phyloP scores from a whole-genome alignment of 1,284 basidiomycete species.

The Cryptococcus maquisensis region DNA sequence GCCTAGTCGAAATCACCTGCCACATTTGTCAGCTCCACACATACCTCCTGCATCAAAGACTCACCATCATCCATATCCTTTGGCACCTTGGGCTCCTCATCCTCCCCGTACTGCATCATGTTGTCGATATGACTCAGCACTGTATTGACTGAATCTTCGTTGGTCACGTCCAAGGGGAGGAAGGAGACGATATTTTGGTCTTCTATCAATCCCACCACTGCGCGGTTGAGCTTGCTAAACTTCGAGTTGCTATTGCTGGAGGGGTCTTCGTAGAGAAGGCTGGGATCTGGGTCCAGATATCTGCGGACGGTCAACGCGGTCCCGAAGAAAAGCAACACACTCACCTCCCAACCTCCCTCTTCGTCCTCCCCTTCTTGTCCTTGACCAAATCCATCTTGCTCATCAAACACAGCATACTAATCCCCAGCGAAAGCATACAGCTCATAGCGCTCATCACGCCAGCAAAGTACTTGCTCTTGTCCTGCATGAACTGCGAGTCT shows the following conservation, averaged over 20 bases:
- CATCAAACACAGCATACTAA: conserved; percentile 96
- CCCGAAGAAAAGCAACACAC: conserved; percentile 14
- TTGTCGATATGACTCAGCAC: conserved; percentile 95
- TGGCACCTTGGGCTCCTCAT: conserved; percentile 82
- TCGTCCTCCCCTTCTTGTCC: conserved; percentile 65
- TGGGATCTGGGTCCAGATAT: conserved; percentile 96
- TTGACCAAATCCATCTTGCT: conserved; percentile 98
- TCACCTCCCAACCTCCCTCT: conserved; percentile 68
- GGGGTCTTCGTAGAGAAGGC: conserved; percentile 68
- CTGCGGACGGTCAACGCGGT: conserved; percentile 49
- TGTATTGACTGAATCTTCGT: conserved; percentile 81
- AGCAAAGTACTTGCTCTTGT: conserved; percentile 97
- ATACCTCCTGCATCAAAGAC: conserved; percentile 1
- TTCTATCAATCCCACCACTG: conserved; percentile 93
- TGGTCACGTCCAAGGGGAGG: conserved; percentile 86
- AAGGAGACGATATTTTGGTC: conserved; percentile 98
- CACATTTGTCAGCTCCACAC: neutral
- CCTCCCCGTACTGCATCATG: conserved; percentile 93
- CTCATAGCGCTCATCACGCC: conserved; percentile 98
- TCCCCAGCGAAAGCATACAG: conserved; percentile 96
- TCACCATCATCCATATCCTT: conserved; percentile 84
- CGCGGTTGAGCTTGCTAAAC: conserved; percentile 90
- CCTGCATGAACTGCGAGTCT: conserved; percentile 98
- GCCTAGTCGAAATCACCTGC: conserved; percentile 24
- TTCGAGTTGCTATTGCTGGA: conserved; percentile 69